Evolutionary conservation across 208 protist species (phyloP), one percentile per base, ranked within the genome.

Genomic region (Kentomonas sorsogonicus): DNA sequence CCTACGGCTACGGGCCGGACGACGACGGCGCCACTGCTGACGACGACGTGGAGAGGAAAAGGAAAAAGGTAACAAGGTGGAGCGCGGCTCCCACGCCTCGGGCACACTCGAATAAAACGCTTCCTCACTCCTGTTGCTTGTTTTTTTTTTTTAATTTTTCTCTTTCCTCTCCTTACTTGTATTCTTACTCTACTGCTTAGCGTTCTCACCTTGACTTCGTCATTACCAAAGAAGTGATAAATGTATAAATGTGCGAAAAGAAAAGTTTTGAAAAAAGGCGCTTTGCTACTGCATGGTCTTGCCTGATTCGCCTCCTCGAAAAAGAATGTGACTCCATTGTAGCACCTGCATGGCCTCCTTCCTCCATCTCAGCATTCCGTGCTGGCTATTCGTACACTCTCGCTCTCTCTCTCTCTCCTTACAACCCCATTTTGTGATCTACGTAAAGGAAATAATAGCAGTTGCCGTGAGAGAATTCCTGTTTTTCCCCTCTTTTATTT

Each of bases 401-500:
- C 34, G n/a, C 46, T 63, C 29, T 43, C 1, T 54, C 20, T 36
- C 11, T 34, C 31, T 51, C 16, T 52, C 6, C 11, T 39, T 60
- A 29, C 39, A 9, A 59, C 31, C 23, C n/a, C 15, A 18, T 43
- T 4, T 43, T 18, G 13, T 16, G 2, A 43, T 4, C 3, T 3
- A 9, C 11, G 38, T 43, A 11, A 53, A 52, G 11, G 4, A 55
- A 56, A 54, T n/a, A 43, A 34, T n/a, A n/a, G n/a, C n/a, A n/a
- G n/a, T n/a, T n/a, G n/a, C n/a, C 5, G 27, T 65, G 15, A 5
- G 15, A 13, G 38, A 16, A 25, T 16, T 29, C 26, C n/a, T 57
- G 46, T 27, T 56, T 47, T 70, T 55, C 56, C n/a, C 23, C 31
- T 58, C 2, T 46, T 54, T 27, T 47, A 36, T 26, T 15, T 39